phyloP scores from a whole-genome alignment of 257 asterid species.

The Primulina eburnea region DNA sequence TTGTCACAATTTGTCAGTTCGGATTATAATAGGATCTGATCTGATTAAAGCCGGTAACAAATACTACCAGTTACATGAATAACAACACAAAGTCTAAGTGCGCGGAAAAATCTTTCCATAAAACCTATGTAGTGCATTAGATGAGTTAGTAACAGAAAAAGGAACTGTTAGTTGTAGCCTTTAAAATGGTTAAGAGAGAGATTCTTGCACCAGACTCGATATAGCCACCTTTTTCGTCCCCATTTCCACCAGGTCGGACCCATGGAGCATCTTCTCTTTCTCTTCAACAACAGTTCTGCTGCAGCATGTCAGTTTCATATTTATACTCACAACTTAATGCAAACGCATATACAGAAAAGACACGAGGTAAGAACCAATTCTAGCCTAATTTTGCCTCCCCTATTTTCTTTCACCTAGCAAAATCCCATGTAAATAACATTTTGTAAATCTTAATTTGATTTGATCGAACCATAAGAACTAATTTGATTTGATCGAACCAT shows the following conservation, averaged over 20 bases:
- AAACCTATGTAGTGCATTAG: constrained; percentile 1
- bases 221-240: constrained; percentile 64
- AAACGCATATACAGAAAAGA: not conserved
- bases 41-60: not conserved
- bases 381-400: not conserved
- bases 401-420: not conserved
- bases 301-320: constrained; percentile 41
- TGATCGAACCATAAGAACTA: not conserved
- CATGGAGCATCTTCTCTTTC: constrained; percentile 38
- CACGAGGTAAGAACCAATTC: not conserved
- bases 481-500: not conserved
- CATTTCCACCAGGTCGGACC: constrained; percentile 74
- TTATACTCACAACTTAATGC: not conserved
- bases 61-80: not conserved
- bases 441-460: not conserved
- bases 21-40: not conserved
- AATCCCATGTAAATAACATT: not conserved
- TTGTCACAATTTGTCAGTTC: too few relatives aligned
- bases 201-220: constrained; percentile 45
- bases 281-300: constrained; percentile 29
- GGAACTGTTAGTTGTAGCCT: constrained; percentile 23
- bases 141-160: not conserved
- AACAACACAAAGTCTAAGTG: not conserved
- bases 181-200: constrained; percentile 27
- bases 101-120: not conserved